Evolutionary conservation across 345 rosid genomes (phyloP).

Genomic region (Lepidium africanum): DNA sequence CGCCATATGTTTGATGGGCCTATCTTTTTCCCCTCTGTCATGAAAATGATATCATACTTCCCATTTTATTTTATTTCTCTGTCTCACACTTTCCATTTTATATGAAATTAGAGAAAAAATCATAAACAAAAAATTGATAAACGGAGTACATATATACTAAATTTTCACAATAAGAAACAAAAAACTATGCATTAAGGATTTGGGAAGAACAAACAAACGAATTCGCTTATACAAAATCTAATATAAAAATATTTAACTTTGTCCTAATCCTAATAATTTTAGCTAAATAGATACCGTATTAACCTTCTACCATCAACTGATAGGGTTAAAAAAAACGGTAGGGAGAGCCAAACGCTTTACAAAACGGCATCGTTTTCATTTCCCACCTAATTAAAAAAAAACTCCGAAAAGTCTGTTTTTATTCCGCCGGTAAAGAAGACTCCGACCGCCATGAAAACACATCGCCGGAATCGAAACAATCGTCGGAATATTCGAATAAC

Average conservation of each 20-base stretch:
- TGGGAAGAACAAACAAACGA: slow-evolving; percentile 21
- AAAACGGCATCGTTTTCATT: slow-evolving; percentile 21
- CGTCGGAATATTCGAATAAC: slow-evolving; percentile 45
- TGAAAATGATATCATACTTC: background rate
- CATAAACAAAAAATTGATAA: background rate
- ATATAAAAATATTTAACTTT: slow-evolving; percentile 12
- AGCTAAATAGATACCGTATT: slow-evolving; percentile 1
- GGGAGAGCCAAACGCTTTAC: slow-evolving; percentile 24
- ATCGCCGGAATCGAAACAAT: slow-evolving; percentile 34
- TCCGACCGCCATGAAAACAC: slow-evolving; percentile 47
- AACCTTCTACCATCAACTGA: slow-evolving; percentile 15
- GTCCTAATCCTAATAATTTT: slow-evolving; percentile 5
- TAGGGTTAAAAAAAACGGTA: slow-evolving; percentile 2
- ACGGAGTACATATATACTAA: background rate
- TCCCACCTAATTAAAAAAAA: slow-evolving; percentile 15
- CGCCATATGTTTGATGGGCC: background rate
- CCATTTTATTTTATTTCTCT: too few species aligned
- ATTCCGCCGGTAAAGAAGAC: slow-evolving; percentile 48
- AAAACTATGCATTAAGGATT: background rate
- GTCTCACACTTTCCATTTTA: too few species aligned
- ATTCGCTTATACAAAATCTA: slow-evolving; percentile 12
- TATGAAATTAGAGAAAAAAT: background rate
- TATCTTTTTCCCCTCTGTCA: background rate
- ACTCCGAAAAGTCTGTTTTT: background rate
- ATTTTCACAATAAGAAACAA: background rate